These are phyloP conservation scores for Trypanosoma melophagium DNA, from an alignment of 208 protist genomes.

Conservation along the genomic window DNA sequence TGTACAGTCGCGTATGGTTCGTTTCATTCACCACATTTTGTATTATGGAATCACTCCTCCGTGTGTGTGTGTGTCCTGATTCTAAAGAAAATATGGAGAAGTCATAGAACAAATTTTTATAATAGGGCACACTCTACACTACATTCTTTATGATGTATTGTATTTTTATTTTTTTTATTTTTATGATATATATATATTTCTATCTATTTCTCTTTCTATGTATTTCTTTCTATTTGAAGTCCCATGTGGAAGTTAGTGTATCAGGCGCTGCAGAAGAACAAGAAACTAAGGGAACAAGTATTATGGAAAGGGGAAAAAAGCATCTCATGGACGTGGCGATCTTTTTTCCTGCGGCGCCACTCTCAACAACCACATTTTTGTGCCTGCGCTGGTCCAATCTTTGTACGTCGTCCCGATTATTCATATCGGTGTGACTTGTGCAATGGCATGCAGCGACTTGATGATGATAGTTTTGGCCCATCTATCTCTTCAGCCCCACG, in stretches of 20 bases:
- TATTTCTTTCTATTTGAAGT: neutral
- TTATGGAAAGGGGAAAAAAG: neutral
- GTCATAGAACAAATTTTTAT: too few species aligned
- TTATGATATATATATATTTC: too few species aligned
- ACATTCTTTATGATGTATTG: too few species aligned
- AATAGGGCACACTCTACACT: too few species aligned
- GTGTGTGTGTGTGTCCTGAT: too few species aligned
- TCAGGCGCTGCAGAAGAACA: slow-evolving; percentile 9
- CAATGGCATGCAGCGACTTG: slow-evolving; percentile 1
- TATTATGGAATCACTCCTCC: too few species aligned
- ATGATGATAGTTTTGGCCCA: neutral
- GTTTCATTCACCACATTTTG: too few species aligned
- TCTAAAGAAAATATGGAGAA: too few species aligned
- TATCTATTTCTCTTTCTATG: too few species aligned
- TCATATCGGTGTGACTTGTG: slow-evolving; percentile 10
- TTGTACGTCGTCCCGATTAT: neutral
- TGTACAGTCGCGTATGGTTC: too few species aligned
- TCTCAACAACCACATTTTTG: neutral
- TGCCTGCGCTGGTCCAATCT: slow-evolving; percentile 2
- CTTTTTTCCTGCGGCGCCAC: neutral
- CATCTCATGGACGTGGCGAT: slow-evolving; percentile 10
- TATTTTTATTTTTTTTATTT: too few species aligned
- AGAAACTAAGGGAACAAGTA: neutral
- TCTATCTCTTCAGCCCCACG: neutral
- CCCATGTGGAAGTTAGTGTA: slow-evolving; percentile 4